phyloP scores from a whole-genome alignment of 2,329 filamentous ascomycete species.

The Macrophomina tecta region DNA sequence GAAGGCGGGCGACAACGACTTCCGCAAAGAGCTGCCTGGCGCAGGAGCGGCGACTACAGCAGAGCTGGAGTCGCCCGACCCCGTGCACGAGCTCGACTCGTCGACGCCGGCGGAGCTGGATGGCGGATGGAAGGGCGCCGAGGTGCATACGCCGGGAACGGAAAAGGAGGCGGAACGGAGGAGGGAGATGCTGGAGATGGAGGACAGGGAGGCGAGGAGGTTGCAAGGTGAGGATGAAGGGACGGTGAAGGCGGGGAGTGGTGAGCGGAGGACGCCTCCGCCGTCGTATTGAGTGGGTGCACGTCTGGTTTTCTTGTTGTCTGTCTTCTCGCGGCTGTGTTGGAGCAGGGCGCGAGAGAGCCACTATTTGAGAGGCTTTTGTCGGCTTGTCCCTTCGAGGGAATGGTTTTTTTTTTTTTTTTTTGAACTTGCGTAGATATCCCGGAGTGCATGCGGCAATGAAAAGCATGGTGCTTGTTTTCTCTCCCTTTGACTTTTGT shows the following conservation, averaged over 20 bases:
- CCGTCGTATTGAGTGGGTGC: background rate
- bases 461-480: background rate
- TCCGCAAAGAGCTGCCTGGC: background rate
- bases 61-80: background rate
- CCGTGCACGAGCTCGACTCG: constrained; percentile 11
- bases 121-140: background rate
- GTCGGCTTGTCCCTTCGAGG: too few species aligned
- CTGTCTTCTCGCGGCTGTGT: background rate
- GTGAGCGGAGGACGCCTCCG: background rate
- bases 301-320: background rate
- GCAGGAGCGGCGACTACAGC: background rate
- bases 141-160: background rate
- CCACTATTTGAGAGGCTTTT: background rate
- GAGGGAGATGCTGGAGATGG: background rate
- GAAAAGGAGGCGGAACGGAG: background rate
- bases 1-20: background rate
- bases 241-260: background rate
- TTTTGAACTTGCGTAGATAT: background rate
- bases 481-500: too few species aligned
- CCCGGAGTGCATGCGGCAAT: background rate
- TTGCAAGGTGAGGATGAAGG: background rate
- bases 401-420: too few species aligned
- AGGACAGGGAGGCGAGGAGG: background rate
- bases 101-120: background rate
- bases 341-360: background rate